phyloP scores from a whole-genome alignment of 306 rosid species.

The Lotus japonicus region DNA sequence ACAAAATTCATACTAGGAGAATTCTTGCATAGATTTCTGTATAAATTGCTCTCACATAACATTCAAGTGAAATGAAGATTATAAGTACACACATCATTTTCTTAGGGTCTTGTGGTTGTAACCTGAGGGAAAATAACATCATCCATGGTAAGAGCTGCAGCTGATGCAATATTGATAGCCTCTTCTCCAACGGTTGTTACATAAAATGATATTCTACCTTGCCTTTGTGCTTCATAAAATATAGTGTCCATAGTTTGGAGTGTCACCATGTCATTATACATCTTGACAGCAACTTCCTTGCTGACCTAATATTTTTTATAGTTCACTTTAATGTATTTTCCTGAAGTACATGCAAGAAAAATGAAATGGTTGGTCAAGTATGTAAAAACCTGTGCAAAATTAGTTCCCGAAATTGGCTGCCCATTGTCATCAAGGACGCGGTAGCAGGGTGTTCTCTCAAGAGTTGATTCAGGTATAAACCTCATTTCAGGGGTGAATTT shows the following conservation, averaged over 20 bases:
- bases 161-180: slow-evolving; percentile 80
- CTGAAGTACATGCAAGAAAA: background rate
- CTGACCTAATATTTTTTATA: slow-evolving; percentile 39
- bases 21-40: background rate
- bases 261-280: slow-evolving; percentile 72
- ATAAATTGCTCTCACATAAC: background rate
- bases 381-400: slow-evolving; percentile 44
- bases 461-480: slow-evolving; percentile 46
- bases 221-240: slow-evolving; percentile 91
- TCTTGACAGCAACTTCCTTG: slow-evolving; percentile 54
- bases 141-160: slow-evolving; percentile 68
- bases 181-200: slow-evolving; percentile 77
- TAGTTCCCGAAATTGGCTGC: slow-evolving; percentile 26
- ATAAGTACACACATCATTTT: background rate
- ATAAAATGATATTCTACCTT: slow-evolving; percentile 88
- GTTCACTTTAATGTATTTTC: background rate
- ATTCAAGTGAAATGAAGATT: background rate
- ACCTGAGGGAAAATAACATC: slow-evolving; percentile 91
- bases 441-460: slow-evolving; percentile 51
- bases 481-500: slow-evolving; percentile 49
- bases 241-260: slow-evolving; percentile 87
- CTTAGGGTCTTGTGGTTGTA: background rate
- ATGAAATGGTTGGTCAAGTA: background rate
- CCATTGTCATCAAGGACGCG: slow-evolving; percentile 79
- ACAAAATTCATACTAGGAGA: background rate